Percentiles rank a stretch among this genome's conserved stretches.
These are phyloP conservation scores for Herpetomonas samuelpessoai DNA, from an alignment of 208 protist species.

Conservation along the genomic window DNA sequence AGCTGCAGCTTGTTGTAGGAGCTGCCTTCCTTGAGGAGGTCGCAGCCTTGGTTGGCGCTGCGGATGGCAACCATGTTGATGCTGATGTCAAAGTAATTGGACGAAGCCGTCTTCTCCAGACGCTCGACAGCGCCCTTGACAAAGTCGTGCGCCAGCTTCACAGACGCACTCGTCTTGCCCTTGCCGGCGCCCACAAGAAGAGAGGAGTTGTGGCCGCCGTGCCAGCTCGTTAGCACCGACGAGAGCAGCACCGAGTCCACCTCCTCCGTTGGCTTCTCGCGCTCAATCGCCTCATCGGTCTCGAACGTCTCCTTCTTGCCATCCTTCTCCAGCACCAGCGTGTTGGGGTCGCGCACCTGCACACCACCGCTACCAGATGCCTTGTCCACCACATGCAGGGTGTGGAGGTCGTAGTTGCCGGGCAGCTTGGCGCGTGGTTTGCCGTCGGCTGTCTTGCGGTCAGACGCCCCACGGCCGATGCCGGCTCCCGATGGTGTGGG, in stretches of 20 bases:
- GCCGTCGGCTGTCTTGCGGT: slow-evolving; percentile 12
- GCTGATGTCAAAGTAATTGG: slow-evolving; percentile 49
- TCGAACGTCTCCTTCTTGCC: slow-evolving; percentile 76
- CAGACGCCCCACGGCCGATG: slow-evolving; percentile 1
- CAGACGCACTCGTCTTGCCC: slow-evolving; percentile 26
- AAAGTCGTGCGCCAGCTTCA: slow-evolving; percentile 36
- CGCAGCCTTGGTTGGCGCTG: slow-evolving; percentile 42
- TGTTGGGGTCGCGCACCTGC: slow-evolving; percentile 50
- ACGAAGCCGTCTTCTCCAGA: slow-evolving; percentile 24
- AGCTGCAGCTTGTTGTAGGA: slow-evolving; percentile 43
- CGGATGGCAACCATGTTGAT: slow-evolving; percentile 58
- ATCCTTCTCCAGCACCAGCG: slow-evolving; percentile 43
- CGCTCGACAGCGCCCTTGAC: slow-evolving; percentile 45
- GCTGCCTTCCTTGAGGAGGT: slow-evolving; percentile 47
- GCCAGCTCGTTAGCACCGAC: slow-evolving; percentile 69
- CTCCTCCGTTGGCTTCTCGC: slow-evolving; percentile 23
- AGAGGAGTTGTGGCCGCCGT: slow-evolving; percentile 63
- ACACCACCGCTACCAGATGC: slow-evolving; percentile 11
- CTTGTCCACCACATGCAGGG: slow-evolving; percentile 59
- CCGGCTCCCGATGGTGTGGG: slow-evolving; percentile 3
- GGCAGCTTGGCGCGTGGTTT: slow-evolving; percentile 51
- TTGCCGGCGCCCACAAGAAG: slow-evolving; percentile 57
- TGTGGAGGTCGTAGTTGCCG: slow-evolving; percentile 75
- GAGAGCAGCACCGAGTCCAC: slow-evolving; percentile 72
- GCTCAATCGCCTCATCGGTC: slow-evolving; percentile 59